Evolutionary conservation across 345 rosid genomes (phyloP).

Genomic region (Streptanthus diversifolius): DNA sequence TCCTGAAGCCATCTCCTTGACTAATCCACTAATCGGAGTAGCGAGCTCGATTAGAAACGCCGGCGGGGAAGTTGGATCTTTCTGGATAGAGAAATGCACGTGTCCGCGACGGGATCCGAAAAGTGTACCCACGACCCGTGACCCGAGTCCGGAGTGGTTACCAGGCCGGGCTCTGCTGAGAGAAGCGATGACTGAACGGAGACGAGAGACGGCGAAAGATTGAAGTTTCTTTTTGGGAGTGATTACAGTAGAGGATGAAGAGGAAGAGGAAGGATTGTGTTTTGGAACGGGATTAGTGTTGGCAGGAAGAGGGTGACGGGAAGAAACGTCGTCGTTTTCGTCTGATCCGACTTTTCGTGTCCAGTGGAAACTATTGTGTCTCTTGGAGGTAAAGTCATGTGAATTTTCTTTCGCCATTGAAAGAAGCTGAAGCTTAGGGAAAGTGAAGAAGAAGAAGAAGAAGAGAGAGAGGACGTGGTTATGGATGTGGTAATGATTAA

Average conservation of each 20-base stretch:
- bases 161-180: conserved; percentile 49
- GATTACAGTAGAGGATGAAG: conserved; percentile 8
- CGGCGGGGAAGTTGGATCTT: conserved; percentile 69
- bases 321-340: conserved; percentile 45
- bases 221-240: conserved; percentile 64
- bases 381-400: conserved; percentile 60
- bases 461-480: background rate
- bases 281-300: conserved; percentile 22
- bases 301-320: background rate
- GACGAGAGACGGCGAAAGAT: conserved; percentile 71
- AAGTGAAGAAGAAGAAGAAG: background rate
- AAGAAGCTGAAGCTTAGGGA: conserved; percentile 7
- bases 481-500: conserved; percentile 1
- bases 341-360: conserved; percentile 68
- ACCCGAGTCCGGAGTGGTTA: conserved; percentile 43
- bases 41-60: conserved; percentile 87
- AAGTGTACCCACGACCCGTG: conserved; percentile 81
- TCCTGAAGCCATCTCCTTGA: conserved; percentile 95
- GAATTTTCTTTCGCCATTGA: conserved; percentile 50
- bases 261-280: conserved; percentile 22
- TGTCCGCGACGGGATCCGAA: conserved; percentile 87
- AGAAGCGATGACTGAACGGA: conserved; percentile 64
- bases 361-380: conserved; percentile 71
- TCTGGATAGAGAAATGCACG: conserved; percentile 91
- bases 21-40: conserved; percentile 83